Evolutionary conservation across 495 filamentous ascomycete species (phyloP).

Genomic region (Hyaloscypha hepaticicola): DNA sequence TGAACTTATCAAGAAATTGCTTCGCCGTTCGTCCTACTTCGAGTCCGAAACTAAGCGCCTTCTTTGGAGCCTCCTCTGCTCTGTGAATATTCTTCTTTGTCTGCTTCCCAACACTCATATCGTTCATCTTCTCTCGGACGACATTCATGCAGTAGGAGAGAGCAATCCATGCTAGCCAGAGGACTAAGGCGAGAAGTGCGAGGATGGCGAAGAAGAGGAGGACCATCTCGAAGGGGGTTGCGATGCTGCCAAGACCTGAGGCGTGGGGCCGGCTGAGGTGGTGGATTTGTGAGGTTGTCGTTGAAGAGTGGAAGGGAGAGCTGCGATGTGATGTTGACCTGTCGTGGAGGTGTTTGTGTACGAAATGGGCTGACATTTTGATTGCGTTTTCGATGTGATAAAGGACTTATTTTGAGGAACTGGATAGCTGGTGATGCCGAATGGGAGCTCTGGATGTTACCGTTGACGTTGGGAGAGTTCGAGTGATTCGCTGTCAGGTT

Average conservation of each 20-base stretch:
- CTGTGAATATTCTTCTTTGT: not conserved
- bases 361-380: not conserved
- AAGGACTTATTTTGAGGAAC: not conserved
- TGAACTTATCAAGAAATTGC: not conserved
- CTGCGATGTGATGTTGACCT: not conserved
- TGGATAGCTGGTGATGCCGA: not conserved
- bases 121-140: not conserved
- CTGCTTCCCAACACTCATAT: not conserved
- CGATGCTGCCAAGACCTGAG: not conserved
- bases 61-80: not conserved
- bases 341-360: not conserved
- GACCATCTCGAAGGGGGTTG: slow-evolving; percentile 6
- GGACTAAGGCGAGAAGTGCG: slow-evolving; percentile 1
- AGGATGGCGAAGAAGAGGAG: not conserved
- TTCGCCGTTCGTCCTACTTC: not conserved
- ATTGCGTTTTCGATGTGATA: not conserved
- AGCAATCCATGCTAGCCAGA: not conserved
- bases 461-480: not conserved
- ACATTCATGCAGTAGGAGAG: not conserved
- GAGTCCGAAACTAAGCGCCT: not conserved
- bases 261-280: not conserved
- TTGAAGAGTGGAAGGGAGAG: not conserved
- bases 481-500: not conserved
- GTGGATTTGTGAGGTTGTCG: not conserved
- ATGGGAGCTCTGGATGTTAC: not conserved